Evolutionary conservation across 2,329 filamentous ascomycete species (phyloP).

Genomic region (Calonectria pseudoturangicola): DNA sequence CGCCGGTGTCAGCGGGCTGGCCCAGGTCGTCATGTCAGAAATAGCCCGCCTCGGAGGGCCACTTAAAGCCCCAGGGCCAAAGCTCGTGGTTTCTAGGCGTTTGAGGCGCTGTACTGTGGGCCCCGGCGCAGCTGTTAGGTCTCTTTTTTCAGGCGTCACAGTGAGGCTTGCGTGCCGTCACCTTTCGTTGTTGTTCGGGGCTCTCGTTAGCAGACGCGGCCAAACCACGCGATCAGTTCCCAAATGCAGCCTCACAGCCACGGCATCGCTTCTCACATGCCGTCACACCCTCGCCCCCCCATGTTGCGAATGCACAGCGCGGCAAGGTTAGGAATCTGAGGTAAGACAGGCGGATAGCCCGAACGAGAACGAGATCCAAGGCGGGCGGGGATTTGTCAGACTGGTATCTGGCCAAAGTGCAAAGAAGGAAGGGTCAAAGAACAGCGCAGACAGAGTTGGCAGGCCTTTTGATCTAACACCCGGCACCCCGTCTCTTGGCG

Average conservation of each 20-base stretch:
- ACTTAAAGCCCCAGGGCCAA: slow-evolving; percentile 1
- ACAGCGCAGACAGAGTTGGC: slow-evolving; percentile 8
- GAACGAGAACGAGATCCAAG: neutral
- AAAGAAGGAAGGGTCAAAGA: neutral
- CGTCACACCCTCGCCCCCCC: neutral
- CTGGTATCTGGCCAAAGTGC: neutral
- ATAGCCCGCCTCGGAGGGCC: neutral
- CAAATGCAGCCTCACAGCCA: slow-evolving; percentile 41
- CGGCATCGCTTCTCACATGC: slow-evolving; percentile 3
- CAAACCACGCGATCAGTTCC: slow-evolving; percentile 55
- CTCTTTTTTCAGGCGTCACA: slow-evolving; percentile 23
- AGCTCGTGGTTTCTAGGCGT: neutral
- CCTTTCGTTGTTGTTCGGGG: neutral
- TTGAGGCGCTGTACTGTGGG: slow-evolving; percentile 6
- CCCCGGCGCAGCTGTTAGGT: neutral
- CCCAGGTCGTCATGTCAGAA: slow-evolving; percentile 2
- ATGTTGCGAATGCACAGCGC: neutral
- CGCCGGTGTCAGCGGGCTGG: slow-evolving; percentile 12
- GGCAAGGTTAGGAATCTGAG: slow-evolving; percentile 13
- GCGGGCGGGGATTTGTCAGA: slow-evolving; percentile 13
- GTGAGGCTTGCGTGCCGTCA: slow-evolving; percentile 24
- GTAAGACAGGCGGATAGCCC: slow-evolving; percentile 6
- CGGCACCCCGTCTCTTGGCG: slow-evolving; percentile 20
- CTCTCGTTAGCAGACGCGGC: neutral
- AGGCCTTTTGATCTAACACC: neutral